Base-by-base conservation (phyloP, 805 yeast genomes). In the Monosporozyma aerobia region DNA sequence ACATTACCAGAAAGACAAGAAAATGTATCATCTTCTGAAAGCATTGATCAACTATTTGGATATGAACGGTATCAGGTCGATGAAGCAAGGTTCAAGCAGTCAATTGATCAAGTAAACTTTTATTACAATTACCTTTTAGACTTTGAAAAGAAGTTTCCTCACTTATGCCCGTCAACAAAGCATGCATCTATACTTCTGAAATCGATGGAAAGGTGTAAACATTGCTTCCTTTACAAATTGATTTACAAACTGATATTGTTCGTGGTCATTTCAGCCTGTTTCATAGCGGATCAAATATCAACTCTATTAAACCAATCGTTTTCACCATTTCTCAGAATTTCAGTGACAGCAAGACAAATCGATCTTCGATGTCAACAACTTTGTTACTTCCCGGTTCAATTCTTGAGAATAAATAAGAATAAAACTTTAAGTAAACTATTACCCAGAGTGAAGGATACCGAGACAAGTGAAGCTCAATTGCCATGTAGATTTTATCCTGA, bases 351-450 rank as follows among this genome's bases (percentile, higher is more conserved):
- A 4, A 82, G 82, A 60, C 98, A 92, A 64, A 70, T 90, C 1
- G 95, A 89, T 63, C 69, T 89, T 30, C 70, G 97, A 46, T 69
- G 87, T 13, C 83, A 81, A 56, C 97, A 90, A 59, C 65, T 88
- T 14, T 79, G 87, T 58, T 83, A 79, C 60, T 79, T 90, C 59
- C 97, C 97, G 0, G 74, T 79, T 2, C 97, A 90, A 63, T 87
- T 85, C 59, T 64, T 81, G 48, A 78, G 82, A 47, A 75, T 84
- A 22, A 65, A 69, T 8, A 62, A 57, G 54, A 60, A 57, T 32
- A 50, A 52, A 3, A 48, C 52, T 2, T 41, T 57, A 3, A 44
- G 55, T 29, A 56, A 53, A 40, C 54, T 55, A 5, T 48, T 57
- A 3, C 58, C 62, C 2, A 47, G 65, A 13, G 52, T 56, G 5